Evolutionary conservation across 23 red algal genomes (phyloP).

Genomic region (Chondrus crispus): DNA sequence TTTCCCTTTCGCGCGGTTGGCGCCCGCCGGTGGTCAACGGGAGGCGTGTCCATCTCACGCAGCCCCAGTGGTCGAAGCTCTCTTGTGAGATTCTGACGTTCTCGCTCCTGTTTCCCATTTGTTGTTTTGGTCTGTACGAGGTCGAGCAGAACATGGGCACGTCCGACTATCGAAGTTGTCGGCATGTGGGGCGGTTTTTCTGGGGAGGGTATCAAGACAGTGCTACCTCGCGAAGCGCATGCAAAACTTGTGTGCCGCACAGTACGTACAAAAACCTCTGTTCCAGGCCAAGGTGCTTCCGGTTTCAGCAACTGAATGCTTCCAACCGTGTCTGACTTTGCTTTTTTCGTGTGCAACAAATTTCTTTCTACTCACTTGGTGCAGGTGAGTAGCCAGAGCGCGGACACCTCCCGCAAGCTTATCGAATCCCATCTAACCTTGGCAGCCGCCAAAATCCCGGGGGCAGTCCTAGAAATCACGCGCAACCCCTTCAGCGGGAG

Average conservation of each 20-base stretch:
- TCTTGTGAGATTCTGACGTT: too few species aligned
- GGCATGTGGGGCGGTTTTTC: conserved; percentile 83
- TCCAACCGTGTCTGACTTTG: too few species aligned
- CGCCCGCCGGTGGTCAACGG: too few species aligned
- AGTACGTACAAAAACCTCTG: too few species aligned
- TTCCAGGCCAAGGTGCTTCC: too few species aligned
- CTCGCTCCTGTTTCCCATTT: too few species aligned
- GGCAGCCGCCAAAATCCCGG: conserved; percentile 34
- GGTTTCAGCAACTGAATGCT: too few species aligned
- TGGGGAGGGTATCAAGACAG: conserved; percentile 83
- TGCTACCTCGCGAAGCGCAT: conserved; percentile 66
- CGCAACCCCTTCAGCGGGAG: conserved; percentile 19
- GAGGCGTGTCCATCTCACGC: too few species aligned
- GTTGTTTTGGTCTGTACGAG: background rate
- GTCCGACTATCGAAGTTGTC: conserved; percentile 89
- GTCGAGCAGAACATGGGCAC: conserved; percentile 24
- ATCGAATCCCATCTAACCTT: conserved; percentile 22
- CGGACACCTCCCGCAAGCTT: conserved; percentile 3
- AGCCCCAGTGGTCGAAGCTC: too few species aligned
- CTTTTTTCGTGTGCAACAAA: too few species aligned
- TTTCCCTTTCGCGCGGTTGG: too few species aligned
- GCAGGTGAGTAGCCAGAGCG: conserved; percentile 40
- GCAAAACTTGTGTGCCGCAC: conserved; percentile 75
- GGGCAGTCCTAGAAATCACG: conserved; percentile 27
- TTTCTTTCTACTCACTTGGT: background rate